Percentiles rank a stretch among this genome's conserved stretches.
These are phyloP conservation scores for Monsonia emarginata DNA, from an alignment of 441 rosid species.

Conservation along the genomic window DNA sequence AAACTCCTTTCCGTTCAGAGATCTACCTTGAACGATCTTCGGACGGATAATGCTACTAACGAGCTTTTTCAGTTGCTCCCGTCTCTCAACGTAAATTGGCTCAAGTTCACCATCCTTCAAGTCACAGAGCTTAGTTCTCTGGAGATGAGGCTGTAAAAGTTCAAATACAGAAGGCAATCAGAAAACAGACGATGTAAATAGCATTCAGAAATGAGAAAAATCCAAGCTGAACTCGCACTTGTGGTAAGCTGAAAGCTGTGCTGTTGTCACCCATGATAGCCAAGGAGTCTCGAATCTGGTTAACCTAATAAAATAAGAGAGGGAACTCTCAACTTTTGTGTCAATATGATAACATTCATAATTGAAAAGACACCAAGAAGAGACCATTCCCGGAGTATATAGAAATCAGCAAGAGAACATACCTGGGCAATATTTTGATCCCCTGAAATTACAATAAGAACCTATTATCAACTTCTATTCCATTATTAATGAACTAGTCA, in stretches of 20 bases:
- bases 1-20: slow-evolving; percentile 81
- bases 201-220: not conserved
- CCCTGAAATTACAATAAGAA: slow-evolving; percentile 52
- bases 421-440: slow-evolving; percentile 85
- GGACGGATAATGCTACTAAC: slow-evolving; percentile 72
- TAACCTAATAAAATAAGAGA: slow-evolving; percentile 44
- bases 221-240: slow-evolving; percentile 38
- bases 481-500: not conserved
- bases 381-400: slow-evolving; percentile 11
- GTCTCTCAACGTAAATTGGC: slow-evolving; percentile 57
- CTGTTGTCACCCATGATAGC: slow-evolving; percentile 95
- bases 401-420: slow-evolving; percentile 22
- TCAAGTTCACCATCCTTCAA: slow-evolving; percentile 86
- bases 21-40: slow-evolving; percentile 83
- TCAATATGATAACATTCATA: not conserved
- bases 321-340: slow-evolving; percentile 17
- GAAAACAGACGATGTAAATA: slow-evolving; percentile 10
- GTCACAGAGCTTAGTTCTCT: slow-evolving; percentile 94
- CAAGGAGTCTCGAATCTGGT: slow-evolving; percentile 85
- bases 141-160: slow-evolving; percentile 77
- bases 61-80: slow-evolving; percentile 66
- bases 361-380: not conserved
- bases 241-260: slow-evolving; percentile 96
- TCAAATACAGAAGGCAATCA: slow-evolving; percentile 22
- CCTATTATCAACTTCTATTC: slow-evolving; percentile 17